phyloP scores from a whole-genome alignment of 2,329 filamentous ascomycete genomes.

The Trichoderma sp. region DNA sequence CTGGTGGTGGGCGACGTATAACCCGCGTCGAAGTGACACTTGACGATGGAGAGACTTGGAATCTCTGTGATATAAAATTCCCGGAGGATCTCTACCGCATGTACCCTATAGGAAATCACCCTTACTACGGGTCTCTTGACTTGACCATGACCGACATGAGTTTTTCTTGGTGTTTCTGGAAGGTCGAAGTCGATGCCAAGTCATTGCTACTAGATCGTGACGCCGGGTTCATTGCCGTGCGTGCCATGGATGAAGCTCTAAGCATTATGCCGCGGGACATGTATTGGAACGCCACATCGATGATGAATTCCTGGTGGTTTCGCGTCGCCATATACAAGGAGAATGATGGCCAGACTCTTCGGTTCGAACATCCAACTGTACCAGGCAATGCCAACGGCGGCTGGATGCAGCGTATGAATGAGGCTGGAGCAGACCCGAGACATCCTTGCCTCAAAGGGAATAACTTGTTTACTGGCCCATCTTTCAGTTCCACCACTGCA shows the following conservation, averaged over 20 bases:
- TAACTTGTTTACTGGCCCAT: conserved; percentile 53
- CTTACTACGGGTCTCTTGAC: conserved; percentile 78
- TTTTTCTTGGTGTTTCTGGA: conserved; percentile 95
- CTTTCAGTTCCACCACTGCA: conserved; percentile 41
- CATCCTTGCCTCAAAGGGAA: conserved; percentile 62
- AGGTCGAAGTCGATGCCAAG: conserved; percentile 68
- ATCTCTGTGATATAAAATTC: conserved; percentile 72
- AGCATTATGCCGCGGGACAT: conserved; percentile 86
- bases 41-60: conserved; percentile 66
- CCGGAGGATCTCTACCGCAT: conserved; percentile 81
- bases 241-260: conserved; percentile 89
- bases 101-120: conserved; percentile 56
- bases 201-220: conserved; percentile 29
- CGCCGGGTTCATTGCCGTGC: conserved; percentile 64
- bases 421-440: conserved; percentile 71
- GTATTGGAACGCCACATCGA: conserved; percentile 93
- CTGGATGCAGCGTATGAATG: conserved; percentile 94
- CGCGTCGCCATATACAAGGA: conserved; percentile 72
- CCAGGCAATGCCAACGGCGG: conserved; percentile 75
- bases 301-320: conserved; percentile 95
- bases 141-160: conserved; percentile 78
- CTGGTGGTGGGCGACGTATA: conserved; percentile 80
- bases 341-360: conserved; percentile 48
- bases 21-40: conserved; percentile 81
- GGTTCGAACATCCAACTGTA: conserved; percentile 88